A percentile compares a stretch with the other conserved stretches of the same genome.
These are phyloP conservation scores for Lathyrus sativus DNA, from an alignment of 306 rosid genomes.

Conservation along the genomic window DNA sequence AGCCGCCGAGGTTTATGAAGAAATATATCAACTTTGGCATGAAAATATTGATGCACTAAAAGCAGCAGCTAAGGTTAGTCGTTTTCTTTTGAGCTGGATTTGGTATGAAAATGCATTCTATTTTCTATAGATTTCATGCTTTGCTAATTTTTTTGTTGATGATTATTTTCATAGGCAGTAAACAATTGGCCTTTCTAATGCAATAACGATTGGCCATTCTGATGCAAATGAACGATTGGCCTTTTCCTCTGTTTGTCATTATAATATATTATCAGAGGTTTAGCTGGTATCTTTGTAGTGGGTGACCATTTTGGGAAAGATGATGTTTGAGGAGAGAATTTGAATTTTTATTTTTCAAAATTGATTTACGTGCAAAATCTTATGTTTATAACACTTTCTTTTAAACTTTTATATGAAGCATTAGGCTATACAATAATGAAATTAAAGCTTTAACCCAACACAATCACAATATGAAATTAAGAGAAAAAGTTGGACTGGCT, in stretches of 20 bases:
- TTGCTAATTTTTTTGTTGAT: background rate
- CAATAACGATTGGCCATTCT: background rate
- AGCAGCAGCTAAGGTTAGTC: slow-evolving; percentile 63
- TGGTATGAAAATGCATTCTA: slow-evolving; percentile 26
- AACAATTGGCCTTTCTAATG: slow-evolving; percentile 11
- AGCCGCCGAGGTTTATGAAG: slow-evolving; percentile 75
- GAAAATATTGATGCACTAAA: slow-evolving; percentile 78
- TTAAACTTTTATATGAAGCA: slow-evolving; percentile 3
- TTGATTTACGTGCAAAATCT: slow-evolving; percentile 16
- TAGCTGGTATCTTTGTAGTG: slow-evolving; percentile 13
- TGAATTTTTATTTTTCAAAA: slow-evolving; percentile 2
- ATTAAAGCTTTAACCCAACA: slow-evolving; percentile 9
- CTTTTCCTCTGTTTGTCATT: slow-evolving; percentile 17
- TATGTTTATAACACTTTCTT: background rate
- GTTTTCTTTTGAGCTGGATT: slow-evolving; percentile 31
- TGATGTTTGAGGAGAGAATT: background rate
- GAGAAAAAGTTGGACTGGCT: background rate
- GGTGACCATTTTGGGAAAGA: background rate
- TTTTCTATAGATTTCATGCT: slow-evolving; percentile 14
- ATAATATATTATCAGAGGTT: background rate
- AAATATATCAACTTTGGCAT: slow-evolving; percentile 58
- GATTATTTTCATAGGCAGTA: background rate
- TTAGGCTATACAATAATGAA: slow-evolving; percentile 5
- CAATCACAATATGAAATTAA: background rate
- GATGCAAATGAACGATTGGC: background rate